A percentile compares a stretch with the other conserved stretches of the same genome.
These are phyloP conservation scores for Clonostachys rhizophaga DNA, from an alignment of 2,329 filamentous ascomycete species.

Conservation along the genomic window DNA sequence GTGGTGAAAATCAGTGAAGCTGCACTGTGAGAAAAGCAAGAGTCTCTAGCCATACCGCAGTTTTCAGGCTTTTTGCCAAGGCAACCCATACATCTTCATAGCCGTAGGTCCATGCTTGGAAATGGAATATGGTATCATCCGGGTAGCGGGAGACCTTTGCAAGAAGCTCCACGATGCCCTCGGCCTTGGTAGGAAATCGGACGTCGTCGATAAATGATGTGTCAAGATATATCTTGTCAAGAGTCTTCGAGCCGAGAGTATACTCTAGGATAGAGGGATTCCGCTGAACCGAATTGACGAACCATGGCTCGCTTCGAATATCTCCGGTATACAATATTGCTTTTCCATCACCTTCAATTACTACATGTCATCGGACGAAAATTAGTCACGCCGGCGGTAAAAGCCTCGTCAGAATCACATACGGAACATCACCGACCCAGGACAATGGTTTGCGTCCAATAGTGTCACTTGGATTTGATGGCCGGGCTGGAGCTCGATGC, in stretches of 20 bases:
- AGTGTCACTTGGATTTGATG: conserved; percentile 74
- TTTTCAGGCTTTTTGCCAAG: conserved; percentile 64
- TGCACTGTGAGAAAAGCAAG: neutral
- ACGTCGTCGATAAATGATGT: conserved; percentile 63
- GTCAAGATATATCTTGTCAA: conserved; percentile 86
- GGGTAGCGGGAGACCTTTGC: conserved; percentile 65
- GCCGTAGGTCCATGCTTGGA: conserved; percentile 83
- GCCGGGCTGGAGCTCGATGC: conserved; percentile 67
- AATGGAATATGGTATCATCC: conserved; percentile 71
- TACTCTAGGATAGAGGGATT: conserved; percentile 75
- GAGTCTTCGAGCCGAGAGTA: conserved; percentile 53
- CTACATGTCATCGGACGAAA: conserved; percentile 18
- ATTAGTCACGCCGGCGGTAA: neutral
- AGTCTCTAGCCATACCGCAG: conserved; percentile 38
- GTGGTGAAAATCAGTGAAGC: neutral
- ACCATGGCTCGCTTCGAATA: conserved; percentile 81
- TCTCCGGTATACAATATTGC: conserved; percentile 87
- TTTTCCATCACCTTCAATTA: conserved; percentile 70
- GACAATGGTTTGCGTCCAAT: conserved; percentile 88
- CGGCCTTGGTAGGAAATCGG: conserved; percentile 57
- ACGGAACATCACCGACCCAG: conserved; percentile 86
- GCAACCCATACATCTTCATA: conserved; percentile 93
- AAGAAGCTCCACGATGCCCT: conserved; percentile 72
- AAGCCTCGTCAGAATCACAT: conserved; percentile 12
- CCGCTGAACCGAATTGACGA: conserved; percentile 68